Conservation (phyloP, 2,329 filamentous ascomycete species). For the Celoporthe dispersa region DNA sequence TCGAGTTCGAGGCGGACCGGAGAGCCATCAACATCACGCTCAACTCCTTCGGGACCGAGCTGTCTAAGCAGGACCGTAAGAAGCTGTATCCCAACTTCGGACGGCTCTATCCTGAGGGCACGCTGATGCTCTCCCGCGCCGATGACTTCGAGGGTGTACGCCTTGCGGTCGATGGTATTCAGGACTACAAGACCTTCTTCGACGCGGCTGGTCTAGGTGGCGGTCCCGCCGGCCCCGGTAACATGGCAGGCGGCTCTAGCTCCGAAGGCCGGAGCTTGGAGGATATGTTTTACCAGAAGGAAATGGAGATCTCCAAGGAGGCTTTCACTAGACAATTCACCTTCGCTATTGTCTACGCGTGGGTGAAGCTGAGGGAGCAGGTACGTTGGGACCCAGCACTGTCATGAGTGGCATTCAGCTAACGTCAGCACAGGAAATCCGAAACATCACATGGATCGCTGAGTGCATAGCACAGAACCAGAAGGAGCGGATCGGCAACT, state of each 20-base stretch:
- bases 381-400: constrained; percentile 54
- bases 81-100: constrained; percentile 96
- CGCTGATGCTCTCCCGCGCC: constrained; percentile 89
- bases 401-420: constrained; percentile 33
- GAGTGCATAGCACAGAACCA: constrained; percentile 99
- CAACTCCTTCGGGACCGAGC: constrained; percentile 96
- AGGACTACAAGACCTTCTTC: constrained; percentile 95
- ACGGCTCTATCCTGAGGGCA: constrained; percentile 90
- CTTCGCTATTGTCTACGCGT: constrained; percentile 92
- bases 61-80: constrained; percentile 89
- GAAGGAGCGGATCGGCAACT: constrained; percentile 98
- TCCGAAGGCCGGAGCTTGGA: constrained; percentile 88
- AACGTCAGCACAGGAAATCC: constrained; percentile 76
- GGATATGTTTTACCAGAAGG: constrained; percentile 98
- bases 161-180: constrained; percentile 88
- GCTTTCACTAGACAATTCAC: constrained; percentile 97
- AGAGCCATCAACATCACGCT: constrained; percentile 98
- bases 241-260: constrained; percentile 81
- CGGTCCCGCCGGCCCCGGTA: constrained; percentile 73
- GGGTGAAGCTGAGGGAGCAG: constrained; percentile 97
- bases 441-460: constrained; percentile 99
- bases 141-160: constrained; percentile 95
- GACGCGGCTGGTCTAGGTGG: constrained; percentile 83
- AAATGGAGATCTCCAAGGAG: constrained; percentile 97
- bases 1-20: constrained; percentile 96